These are phyloP conservation scores for Alternaria hordeiaustralica DNA, from an alignment of 2,329 filamentous ascomycete genomes.

Conservation along the genomic window DNA sequence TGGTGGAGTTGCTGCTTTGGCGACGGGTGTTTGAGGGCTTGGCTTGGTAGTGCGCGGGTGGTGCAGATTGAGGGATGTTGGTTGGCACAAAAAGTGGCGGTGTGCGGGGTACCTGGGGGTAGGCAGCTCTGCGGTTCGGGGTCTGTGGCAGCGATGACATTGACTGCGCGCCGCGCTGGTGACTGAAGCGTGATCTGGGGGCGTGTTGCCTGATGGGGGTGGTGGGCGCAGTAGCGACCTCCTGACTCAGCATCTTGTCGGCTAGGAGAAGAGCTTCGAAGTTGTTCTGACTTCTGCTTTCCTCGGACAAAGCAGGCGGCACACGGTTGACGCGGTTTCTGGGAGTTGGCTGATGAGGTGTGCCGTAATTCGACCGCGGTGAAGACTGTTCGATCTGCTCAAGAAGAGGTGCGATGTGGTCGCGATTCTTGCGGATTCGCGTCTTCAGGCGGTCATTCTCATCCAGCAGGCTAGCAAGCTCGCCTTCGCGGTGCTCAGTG, in stretches of 20 bases:
- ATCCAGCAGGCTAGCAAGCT: constrained; percentile 72
- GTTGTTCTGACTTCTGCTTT: constrained; percentile 62
- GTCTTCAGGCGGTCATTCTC: constrained; percentile 79
- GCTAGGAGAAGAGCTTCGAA: constrained; percentile 79
- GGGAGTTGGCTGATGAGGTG: constrained; percentile 60
- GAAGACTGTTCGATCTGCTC: constrained; percentile 65
- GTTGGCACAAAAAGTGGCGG: constrained; percentile 43
- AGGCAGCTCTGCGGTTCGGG: constrained; percentile 65
- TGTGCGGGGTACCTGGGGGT: constrained; percentile 65
- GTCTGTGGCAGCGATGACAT: constrained; percentile 85
- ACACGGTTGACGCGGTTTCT: constrained; percentile 38
- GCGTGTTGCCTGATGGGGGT: constrained; percentile 64
- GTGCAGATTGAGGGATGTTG: constrained; percentile 51
- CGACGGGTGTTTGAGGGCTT: constrained; percentile 53
- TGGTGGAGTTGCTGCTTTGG: constrained; percentile 72
- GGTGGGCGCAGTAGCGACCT: constrained; percentile 75
- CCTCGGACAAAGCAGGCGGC: constrained; percentile 55
- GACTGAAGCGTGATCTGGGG: constrained; percentile 63
- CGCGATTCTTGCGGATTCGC: constrained; percentile 86
- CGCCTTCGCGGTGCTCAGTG: constrained; percentile 78
- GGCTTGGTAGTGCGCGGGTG: constrained; percentile 43
- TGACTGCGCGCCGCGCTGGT: constrained; percentile 79
- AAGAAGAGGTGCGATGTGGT: constrained; percentile 72
- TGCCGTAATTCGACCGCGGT: constrained; percentile 65
- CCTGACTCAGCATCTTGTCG: constrained; percentile 78